Evolutionary conservation across 2,329 filamentous ascomycete species (phyloP), one percentile per base, ranked within the genome.

Genomic region (Hypoxylon sp.): DNA sequence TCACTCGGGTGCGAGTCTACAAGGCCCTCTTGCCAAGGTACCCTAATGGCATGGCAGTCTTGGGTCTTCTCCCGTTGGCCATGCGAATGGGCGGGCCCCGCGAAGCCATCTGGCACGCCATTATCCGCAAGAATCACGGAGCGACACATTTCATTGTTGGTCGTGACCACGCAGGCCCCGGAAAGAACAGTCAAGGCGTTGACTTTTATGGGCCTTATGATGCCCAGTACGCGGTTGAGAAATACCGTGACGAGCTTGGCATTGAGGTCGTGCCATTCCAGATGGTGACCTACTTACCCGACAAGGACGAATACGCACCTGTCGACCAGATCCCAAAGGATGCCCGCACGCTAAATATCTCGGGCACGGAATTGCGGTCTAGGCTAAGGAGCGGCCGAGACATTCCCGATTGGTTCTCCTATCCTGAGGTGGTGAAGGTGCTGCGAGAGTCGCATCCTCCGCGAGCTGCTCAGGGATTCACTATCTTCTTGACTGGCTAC

Each of bases 191-290:
- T 85, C 89, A 95, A 83, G 96, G 96, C 64, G 89, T 92, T 75
- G 96, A 99, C 79, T 96, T 97, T 84, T 99, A 99, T 82, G 96
- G 96, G 53, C 94, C 96, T 30, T 99, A 99, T 80, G 96, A 99
- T 76, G 96, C 96, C 11, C 96, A 99, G 85, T 87, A 95, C 76
- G 93, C 94, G 24, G 94, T 99, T 64, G 93, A 97, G 86, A 93
- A 97, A 85, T 97, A 97, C 88, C 91, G 90, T 77, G 89, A 93
- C 71, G 96, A 99, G 87, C 92, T 99, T 67, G 96, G 95, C 75
- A 99, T 99, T 77, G 93, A 97, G 84, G 96, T 99, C 77, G 96
- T 99, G 70, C 93, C 96, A 72, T 99, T 99, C 91, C 95, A 98
- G 85, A 93, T 96, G 89, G 97, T 99, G 91, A 98, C 96, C 69